Evolutionary conservation across 148 eudicot species (phyloP).

Genomic region (Rhododendron kiyosumense): DNA sequence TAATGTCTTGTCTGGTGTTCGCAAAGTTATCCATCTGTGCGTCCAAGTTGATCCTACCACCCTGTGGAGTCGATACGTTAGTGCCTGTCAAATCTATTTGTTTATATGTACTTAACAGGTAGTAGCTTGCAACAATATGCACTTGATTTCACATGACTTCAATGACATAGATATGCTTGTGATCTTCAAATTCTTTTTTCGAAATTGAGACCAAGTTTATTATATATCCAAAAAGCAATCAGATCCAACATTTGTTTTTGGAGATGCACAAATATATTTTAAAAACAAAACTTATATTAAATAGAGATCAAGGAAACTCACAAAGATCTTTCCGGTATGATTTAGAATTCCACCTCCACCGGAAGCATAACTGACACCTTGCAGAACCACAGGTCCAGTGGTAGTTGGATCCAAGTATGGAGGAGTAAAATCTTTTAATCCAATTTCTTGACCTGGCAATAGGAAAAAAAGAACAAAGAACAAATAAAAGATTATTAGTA

Average conservation of each 20-base stretch:
- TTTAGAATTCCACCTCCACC: conserved; percentile 93
- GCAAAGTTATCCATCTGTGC: conserved; percentile 88
- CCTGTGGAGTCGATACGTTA: conserved; percentile 27
- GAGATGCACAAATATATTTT: not conserved
- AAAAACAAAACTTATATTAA: not conserved
- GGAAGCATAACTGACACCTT: conserved; percentile 91
- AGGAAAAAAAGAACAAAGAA: not conserved
- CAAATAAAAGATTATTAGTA: not conserved
- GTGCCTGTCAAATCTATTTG: not conserved
- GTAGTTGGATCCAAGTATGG: conserved; percentile 88
- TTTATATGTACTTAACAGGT: not conserved
- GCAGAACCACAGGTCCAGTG: conserved; percentile 38
- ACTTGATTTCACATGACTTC: not conserved
- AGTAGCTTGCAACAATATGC: not conserved
- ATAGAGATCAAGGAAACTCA: conserved; percentile 25
- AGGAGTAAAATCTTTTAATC: conserved; percentile 50
- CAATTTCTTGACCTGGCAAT: conserved; percentile 54
- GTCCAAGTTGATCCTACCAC: conserved; percentile 70
- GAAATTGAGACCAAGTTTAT: not conserved
- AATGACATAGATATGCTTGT: not conserved
- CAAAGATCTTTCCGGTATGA: conserved; percentile 63
- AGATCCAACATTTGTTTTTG: not conserved
- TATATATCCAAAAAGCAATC: not conserved
- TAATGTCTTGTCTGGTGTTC: conserved; percentile 66
- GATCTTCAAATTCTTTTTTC: not conserved